Percentiles rank a stretch among this genome's conserved stretches.
Conservation (phyloP, 202 grass and related monocot species). For the Elaeis oleifera region DNA sequence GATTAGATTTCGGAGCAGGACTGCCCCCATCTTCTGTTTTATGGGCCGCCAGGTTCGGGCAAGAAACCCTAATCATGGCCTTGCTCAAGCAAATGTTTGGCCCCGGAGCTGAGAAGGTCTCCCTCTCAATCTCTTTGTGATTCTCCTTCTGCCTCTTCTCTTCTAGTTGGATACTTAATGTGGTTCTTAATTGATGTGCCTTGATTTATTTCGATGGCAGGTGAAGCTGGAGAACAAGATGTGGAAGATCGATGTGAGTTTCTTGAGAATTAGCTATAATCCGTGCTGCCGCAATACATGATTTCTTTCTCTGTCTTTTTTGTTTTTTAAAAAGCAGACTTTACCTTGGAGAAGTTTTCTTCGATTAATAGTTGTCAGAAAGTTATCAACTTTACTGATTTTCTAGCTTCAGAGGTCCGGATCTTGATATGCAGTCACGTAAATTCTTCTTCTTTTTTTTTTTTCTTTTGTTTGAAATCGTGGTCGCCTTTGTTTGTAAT, state of each 20-base stretch:
- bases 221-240: constrained; percentile 97
- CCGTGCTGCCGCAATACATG: too few relatives aligned
- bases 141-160: too few relatives aligned
- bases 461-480: too few relatives aligned
- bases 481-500: too few relatives aligned
- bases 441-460: too few relatives aligned
- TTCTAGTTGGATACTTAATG: neutral
- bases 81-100: constrained; percentile 96
- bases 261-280: too few relatives aligned
- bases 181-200: neutral
- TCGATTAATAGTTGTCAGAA: neutral
- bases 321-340: too few relatives aligned
- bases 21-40: constrained; percentile 90
- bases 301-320: neutral
- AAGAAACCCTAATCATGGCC: constrained; percentile 98
- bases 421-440: too few relatives aligned
- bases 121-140: too few relatives aligned
- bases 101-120: constrained; percentile 67
- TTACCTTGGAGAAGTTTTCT: neutral
- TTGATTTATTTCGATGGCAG: constrained; percentile 30
- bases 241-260: constrained; percentile 96
- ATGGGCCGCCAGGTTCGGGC: constrained; percentile 80
- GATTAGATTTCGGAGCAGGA: constrained; percentile 90
- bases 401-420: too few relatives aligned
- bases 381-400: too few relatives aligned